Percentiles rank a stretch among this genome's conserved stretches.
phyloP scores from a whole-genome alignment of 2,329 filamentous ascomycete genomes.

The Aspergillus amoenus region DNA sequence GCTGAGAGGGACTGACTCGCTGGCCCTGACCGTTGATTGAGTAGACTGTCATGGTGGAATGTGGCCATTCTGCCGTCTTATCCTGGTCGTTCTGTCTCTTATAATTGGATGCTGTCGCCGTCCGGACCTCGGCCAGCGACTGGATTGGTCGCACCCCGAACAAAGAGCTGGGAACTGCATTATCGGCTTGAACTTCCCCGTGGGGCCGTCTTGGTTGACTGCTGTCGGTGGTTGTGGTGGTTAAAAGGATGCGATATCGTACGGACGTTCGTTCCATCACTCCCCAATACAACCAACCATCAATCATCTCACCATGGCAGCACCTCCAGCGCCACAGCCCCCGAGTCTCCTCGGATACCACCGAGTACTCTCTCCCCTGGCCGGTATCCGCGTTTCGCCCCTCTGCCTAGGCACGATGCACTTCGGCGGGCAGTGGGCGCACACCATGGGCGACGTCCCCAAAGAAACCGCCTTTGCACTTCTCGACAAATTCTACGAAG shows the following conservation, averaged over 20 bases:
- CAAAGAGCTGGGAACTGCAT: background rate
- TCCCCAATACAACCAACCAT: background rate
- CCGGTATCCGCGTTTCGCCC: constrained; percentile 64
- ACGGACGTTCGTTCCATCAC: background rate
- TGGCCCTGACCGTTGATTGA: background rate
- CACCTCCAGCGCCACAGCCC: constrained; percentile 47
- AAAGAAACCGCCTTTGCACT: constrained; percentile 61
- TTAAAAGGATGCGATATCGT: background rate
- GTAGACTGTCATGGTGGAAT: background rate
- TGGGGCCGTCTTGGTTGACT: no score
- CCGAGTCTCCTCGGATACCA: constrained; percentile 63
- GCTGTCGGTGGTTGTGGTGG: no score
- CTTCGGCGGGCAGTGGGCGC: constrained; percentile 24
- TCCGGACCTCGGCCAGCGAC: background rate
- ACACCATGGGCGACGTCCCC: constrained; percentile 60
- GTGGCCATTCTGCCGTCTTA: background rate
- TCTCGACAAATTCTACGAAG: constrained; percentile 62
- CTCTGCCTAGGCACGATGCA: constrained; percentile 44
- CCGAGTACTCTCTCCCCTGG: constrained; percentile 63
- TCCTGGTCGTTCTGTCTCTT: background rate
- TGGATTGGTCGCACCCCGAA: background rate
- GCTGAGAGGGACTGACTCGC: background rate
- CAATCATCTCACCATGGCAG: background rate
- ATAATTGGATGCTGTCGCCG: background rate
- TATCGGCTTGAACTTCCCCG: no score